Percentiles rank a stretch among this genome's conserved stretches.
Evolutionary conservation across 2,329 filamentous ascomycete genomes (phyloP).

Genomic region (Aspergillus udagawae): DNA sequence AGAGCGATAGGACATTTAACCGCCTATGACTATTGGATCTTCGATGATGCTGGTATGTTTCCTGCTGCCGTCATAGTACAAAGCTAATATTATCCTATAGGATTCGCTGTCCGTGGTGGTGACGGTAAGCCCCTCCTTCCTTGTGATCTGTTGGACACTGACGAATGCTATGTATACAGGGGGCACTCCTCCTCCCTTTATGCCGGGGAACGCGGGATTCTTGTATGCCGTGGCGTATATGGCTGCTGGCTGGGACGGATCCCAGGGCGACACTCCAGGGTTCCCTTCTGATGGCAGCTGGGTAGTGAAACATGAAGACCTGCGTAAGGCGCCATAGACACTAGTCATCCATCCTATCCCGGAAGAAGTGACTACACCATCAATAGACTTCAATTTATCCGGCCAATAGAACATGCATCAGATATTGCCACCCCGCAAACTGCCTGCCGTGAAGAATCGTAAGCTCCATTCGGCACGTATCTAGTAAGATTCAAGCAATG

Average conservation of each 20-base stretch:
- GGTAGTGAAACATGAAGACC: slow-evolving; percentile 9
- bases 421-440: neutral
- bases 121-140: neutral
- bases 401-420: neutral
- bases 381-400: neutral
- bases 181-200: slow-evolving; percentile 13
- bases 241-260: slow-evolving; percentile 12
- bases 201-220: slow-evolving; percentile 13
- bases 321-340: slow-evolving; percentile 6
- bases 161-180: neutral
- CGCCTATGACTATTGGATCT: slow-evolving; percentile 11
- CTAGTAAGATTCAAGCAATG: neutral
- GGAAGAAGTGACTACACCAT: neutral
- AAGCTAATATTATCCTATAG: neutral
- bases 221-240: slow-evolving; percentile 16
- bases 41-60: slow-evolving; percentile 13
- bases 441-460: neutral
- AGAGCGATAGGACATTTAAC: slow-evolving; percentile 9
- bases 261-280: slow-evolving; percentile 6
- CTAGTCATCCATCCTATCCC: neutral
- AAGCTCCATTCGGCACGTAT: neutral
- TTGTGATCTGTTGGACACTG: neutral
- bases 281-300: slow-evolving; percentile 10
- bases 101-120: slow-evolving; percentile 12
- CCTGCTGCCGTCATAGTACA: neutral